Evolutionary conservation across 768 basidiomycete genomes (phyloP).

Genomic region (Mycena indigotica): DNA sequence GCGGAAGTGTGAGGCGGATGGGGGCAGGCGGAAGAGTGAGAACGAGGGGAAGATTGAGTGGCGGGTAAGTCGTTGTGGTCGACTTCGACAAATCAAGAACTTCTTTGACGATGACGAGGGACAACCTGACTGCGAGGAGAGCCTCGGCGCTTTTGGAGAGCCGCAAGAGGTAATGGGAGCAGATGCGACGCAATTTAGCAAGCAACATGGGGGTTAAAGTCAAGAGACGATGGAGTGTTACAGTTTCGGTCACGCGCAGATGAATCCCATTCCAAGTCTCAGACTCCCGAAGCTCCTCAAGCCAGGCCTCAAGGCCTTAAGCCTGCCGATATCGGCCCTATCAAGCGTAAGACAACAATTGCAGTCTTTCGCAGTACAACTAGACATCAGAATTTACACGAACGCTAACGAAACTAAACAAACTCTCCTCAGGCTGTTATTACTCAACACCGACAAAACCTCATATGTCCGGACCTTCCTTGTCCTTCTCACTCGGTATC

Average conservation of each 20-base stretch:
- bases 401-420: no score
- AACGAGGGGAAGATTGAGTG: no score
- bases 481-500: conserved; percentile 38
- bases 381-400: no score
- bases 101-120: background rate
- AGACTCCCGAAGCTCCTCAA: no score
- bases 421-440: no score
- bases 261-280: background rate
- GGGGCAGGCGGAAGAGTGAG: no score
- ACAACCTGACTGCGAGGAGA: background rate
- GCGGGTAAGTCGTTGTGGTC: background rate
- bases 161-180: background rate
- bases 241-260: background rate
- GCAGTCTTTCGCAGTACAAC: no score
- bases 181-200: background rate
- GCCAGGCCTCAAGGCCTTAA: no score
- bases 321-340: no score
- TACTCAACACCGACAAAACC: background rate
- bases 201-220: background rate
- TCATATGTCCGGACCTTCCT: conserved; percentile 34
- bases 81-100: background rate
- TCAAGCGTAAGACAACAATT: no score
- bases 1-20: background rate
- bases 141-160: background rate
- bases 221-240: background rate